phyloP scores from a whole-genome alignment of 352 stramenopile species.

The Phytophthora hybrid region DNA sequence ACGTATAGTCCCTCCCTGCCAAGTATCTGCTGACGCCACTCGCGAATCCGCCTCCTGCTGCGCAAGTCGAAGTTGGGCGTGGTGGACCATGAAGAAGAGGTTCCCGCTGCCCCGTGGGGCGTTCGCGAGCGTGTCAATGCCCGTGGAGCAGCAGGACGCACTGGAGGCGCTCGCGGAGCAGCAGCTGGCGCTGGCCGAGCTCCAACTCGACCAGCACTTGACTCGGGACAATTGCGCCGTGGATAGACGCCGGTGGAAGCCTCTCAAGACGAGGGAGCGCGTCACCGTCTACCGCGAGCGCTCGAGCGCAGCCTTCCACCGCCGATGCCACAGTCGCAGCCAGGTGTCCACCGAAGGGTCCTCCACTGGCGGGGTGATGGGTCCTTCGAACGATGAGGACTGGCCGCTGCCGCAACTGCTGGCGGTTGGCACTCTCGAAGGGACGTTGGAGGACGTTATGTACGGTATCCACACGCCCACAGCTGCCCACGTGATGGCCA shows the following conservation, averaged over 20 bases:
- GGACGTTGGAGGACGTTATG: conserved; percentile 58
- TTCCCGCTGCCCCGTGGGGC: conserved; percentile 39
- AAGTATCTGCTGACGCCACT: conserved; percentile 28
- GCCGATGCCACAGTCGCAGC: conserved; percentile 27
- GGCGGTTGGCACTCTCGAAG: conserved; percentile 39
- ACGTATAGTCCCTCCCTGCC: not conserved
- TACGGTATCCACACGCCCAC: conserved; percentile 59
- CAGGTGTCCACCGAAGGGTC: conserved; percentile 2
- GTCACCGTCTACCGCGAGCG: conserved; percentile 59
- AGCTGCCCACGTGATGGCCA: conserved; percentile 46
- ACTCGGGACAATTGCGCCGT: conserved; percentile 29
- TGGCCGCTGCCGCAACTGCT: conserved; percentile 44
- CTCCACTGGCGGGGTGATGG: not conserved
- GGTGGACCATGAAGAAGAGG: conserved; percentile 24
- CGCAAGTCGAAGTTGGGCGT: conserved; percentile 6
- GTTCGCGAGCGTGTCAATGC: conserved; percentile 44
- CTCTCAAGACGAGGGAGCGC: conserved; percentile 57
- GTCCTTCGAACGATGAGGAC: conserved; percentile 17
- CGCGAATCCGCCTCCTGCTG: conserved; percentile 12
- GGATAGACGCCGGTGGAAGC: conserved; percentile 56
- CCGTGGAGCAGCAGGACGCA: conserved; percentile 29
- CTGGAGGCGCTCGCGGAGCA: conserved; percentile 40
- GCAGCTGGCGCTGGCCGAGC: conserved; percentile 37
- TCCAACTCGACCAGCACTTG: conserved; percentile 44
- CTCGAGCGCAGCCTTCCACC: conserved; percentile 28